Conservation (phyloP, 352 stramenopile species). For the Pythium pectinolyticum region DNA sequence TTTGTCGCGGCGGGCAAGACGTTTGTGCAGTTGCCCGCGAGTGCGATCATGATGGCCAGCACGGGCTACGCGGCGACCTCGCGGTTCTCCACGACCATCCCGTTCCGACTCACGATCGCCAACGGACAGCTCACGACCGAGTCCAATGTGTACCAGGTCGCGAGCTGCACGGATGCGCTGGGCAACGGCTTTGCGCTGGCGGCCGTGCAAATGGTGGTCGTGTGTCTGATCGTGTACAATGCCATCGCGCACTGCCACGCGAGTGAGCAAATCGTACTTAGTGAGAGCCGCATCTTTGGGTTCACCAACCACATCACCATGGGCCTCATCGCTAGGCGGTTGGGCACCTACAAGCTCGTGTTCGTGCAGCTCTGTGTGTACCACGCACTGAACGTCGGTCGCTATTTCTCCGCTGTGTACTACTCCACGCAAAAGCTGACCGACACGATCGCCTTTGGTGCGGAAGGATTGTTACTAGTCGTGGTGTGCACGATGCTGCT, state of each 20-base stretch:
- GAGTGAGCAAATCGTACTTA: slow-evolving; percentile 5
- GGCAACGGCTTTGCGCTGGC: slow-evolving; percentile 25
- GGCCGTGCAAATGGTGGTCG: slow-evolving; percentile 17
- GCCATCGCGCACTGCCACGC: slow-evolving; percentile 23
- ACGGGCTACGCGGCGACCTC: slow-evolving; percentile 22
- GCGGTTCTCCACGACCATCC: slow-evolving; percentile 22
- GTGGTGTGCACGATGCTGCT: slow-evolving; percentile 23
- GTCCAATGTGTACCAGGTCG: slow-evolving; percentile 17
- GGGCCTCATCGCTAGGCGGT: slow-evolving; percentile 22
- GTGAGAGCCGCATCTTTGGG: slow-evolving; percentile 17
- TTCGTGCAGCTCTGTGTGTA: slow-evolving; percentile 27
- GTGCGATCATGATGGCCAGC: slow-evolving; percentile 19
- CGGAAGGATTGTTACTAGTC: slow-evolving; percentile 25
- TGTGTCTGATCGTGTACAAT: slow-evolving; percentile 27
- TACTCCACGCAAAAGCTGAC: slow-evolving; percentile 26
- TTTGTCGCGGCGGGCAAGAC: slow-evolving; percentile 22
- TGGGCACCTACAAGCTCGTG: slow-evolving; percentile 30
- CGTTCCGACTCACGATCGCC: slow-evolving; percentile 14
- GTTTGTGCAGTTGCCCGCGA: slow-evolving; percentile 23
- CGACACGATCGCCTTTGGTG: slow-evolving; percentile 27
- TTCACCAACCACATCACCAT: slow-evolving; percentile 26
- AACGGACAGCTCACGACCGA: slow-evolving; percentile 15
- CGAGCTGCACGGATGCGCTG: slow-evolving; percentile 15
- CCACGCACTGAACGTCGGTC: slow-evolving; percentile 24
- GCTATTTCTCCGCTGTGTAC: slow-evolving; percentile 23